Evolutionary conservation across 805 yeast species (phyloP), one percentile per base, ranked within the genome.

Genomic region (Debaryomyces castellii): DNA sequence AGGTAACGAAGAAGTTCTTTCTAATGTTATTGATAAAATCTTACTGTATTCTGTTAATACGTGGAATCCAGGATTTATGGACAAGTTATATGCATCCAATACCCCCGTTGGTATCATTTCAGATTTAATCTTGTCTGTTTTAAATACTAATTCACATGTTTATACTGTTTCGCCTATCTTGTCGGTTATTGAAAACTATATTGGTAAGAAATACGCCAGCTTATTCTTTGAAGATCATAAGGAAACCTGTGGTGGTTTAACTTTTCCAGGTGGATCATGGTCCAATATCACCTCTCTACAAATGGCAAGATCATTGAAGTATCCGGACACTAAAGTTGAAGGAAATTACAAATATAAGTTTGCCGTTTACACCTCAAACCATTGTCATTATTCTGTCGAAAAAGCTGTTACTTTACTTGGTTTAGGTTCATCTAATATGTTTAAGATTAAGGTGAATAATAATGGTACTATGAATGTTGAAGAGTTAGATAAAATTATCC

Each of bases 191-290:
- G 96, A 88, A 59, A 84, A 84, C 63, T 74, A 72, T 47, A 82
- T 85, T 25, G 81, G 84, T 11, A 76, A 73, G 38, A 78, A 81
- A 44, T 89, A 89, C 58, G 96, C 96, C 4, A 59, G 64, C 37
- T 50, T 83, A 56, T 87, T 85, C 64, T 86, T 76, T 54, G 55
- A 48, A 14, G 44, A 59, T 30, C 52, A 53, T 20, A 77, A 76
- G 5, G 67, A 67, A 2, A 67, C 71, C 25, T 79, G 91, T 38
- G 96, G 96, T 21, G 96, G 96, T 0, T 67, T 89, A 52, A 89
- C 96, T 0, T 86, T 88, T 60, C 78, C 89, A 17, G 96, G 96
- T 16, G 96, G 96, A 0, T 84, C 92, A 4, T 88, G 90, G 83
- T 86, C 95, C 6, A 88, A 88, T 62, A 77, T 85, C 43, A 88